Conservation (phyloP, 2,329 filamentous ascomycete species). For the Colletotrichum godetiae region DNA sequence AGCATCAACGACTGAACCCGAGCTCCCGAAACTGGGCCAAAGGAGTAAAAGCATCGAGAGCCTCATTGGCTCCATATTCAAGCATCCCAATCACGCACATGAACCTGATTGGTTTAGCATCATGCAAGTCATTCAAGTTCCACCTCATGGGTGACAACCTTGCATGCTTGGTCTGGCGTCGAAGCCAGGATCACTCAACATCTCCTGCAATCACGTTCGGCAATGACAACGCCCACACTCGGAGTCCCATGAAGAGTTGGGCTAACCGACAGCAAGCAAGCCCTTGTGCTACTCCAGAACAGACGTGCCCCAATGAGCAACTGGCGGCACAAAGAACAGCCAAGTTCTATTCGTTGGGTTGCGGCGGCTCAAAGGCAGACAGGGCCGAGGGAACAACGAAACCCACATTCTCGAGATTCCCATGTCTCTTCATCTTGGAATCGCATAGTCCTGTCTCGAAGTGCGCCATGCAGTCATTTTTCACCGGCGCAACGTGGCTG, state of each 20-base stretch:
- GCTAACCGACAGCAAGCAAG: neutral
- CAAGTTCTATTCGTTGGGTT: slow-evolving; percentile 22
- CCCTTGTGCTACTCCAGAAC: neutral
- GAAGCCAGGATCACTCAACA: neutral
- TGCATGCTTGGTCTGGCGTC: neutral
- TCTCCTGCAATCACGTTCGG: slow-evolving; percentile 3
- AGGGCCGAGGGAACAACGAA: slow-evolving; percentile 4
- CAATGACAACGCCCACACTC: slow-evolving; percentile 3
- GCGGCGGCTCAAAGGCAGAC: neutral
- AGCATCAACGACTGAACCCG: neutral
- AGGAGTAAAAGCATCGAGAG: neutral
- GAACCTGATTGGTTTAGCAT: neutral
- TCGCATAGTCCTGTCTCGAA: neutral
- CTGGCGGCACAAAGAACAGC: neutral
- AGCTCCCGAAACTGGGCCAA: neutral
- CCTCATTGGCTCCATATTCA: neutral
- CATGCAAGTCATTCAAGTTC: slow-evolving; percentile 19
- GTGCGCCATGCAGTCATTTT: slow-evolving; percentile 28
- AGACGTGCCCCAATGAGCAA: neutral
- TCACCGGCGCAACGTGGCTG: slow-evolving; percentile 25
- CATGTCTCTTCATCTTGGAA: neutral
- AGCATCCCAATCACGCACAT: neutral
- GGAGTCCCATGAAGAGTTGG: neutral
- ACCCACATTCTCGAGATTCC: neutral
- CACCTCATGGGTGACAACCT: neutral